Base-by-base conservation (phyloP, 139 green algal genomes). In the Coccomyxa sp. region DNA sequence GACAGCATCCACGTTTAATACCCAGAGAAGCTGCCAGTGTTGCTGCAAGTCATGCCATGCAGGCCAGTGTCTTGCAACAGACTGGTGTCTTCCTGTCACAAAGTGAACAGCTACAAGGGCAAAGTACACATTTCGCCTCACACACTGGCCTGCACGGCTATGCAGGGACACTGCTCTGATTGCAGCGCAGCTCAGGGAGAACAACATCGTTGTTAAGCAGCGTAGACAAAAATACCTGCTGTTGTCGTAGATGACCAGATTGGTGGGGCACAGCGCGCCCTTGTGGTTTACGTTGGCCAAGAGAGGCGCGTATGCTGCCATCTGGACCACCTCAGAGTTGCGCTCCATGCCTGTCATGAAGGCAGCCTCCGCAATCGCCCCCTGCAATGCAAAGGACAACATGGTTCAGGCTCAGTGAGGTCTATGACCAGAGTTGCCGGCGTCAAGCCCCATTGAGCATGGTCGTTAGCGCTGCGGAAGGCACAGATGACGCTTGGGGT, bases 311-410 rank as follows among this genome's bases (percentile, higher is more conserved):
- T 91, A 93, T n/a, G 86, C 86, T 0, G 78, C 84, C 83, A 92
- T 85, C 29, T 68, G 36, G 8, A 93, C 85, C 14, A 83, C 35
- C 41, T 84, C 73, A 10, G 81, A 82, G 68, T 93, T 93, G 29
- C 85, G 73, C 74, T 93, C 89, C 50, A 93, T 76, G 7, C 88
- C 88, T 1, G 83, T 87, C 86, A 93, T 92, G 76, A 93, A 92
- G 35, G 41, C 88, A 0, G 89, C 89, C 76, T 93, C 89, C 24
- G 86, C 78, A 0, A 93, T 50, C 6, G 89, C 89, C 14, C 36
- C 86, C 80, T 81, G 79, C 75, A 44, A 64, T 64, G 22, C n/a
- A n/a, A n/a, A n/a, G n/a, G n/a, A n/a, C n/a, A n/a, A n/a, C n/a
- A n/a, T 16, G 54, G 54, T 22, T n/a, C 54, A 22, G 16, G 54